Evolutionary conservation across 1,139 yeast species (phyloP), one percentile per base, ranked within the genome.

Genomic region (Suhomyces guaymorum): DNA sequence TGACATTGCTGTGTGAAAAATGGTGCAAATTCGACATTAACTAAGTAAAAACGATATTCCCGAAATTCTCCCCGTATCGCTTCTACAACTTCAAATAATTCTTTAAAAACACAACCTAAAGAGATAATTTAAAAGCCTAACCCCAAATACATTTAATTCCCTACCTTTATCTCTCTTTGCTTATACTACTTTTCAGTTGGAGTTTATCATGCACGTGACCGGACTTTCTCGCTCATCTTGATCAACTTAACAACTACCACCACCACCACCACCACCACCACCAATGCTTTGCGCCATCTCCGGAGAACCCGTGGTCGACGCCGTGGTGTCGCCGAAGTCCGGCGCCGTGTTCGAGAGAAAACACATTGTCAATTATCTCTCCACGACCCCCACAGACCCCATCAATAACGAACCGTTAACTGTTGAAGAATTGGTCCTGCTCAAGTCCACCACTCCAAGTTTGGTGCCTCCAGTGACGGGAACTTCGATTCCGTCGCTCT

Each of bases 291-390:
- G 53, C 33, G 39, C 59, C 41, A 55, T 86, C 28, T 78, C 94
- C 6, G 96, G 96, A 4, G 79, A 80, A 44, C 74, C 73, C 2
- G 75, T 90, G 5, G 56, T 53, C 18, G 66, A 68, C 24, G 94
- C 97, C 0, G 97, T 87, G 19, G 65, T 89, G 2, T 86, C 96
- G 1, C 80, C 84, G 6, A 76, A 66, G 44, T 84, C 94, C 40
- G 85, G 85, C 13, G 70, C 78, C 33, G 60, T 92, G 2, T 90
- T 84, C 53, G 97, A 90, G 47, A 70, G 68, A 46, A 55, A 68
- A 14, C 66, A 85, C 35, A 65, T 88, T 10, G 75, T 68, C 37
- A 72, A 79, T 27, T 88, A 86, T 50, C 68, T 90, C 16, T 53
- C 73, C 5, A 77, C 84, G 28, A 70, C 79, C 40, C 83, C 83